These are phyloP conservation scores for Sequoia sempervirens DNA, from an alignment of 75 land plant genomes.

Conservation along the genomic window DNA sequence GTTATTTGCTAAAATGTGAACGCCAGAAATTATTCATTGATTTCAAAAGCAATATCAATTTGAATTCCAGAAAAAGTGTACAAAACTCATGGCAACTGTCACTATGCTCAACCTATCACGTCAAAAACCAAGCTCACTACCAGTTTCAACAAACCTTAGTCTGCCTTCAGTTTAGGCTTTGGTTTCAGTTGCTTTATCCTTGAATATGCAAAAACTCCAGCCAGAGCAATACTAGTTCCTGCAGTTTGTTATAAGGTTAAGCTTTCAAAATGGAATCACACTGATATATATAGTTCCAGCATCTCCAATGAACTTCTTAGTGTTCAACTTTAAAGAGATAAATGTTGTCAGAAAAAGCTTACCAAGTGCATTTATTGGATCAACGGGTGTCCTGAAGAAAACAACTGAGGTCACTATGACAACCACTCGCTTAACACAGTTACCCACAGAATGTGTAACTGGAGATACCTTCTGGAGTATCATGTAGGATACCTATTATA, in stretches of 20 bases:
- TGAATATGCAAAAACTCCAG: slow-evolving; percentile 90
- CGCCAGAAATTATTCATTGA: neutral
- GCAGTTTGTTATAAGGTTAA: slow-evolving; percentile 13
- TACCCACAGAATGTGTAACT: slow-evolving; percentile 92
- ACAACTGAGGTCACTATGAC: slow-evolving; percentile 89
- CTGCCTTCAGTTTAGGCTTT: slow-evolving; percentile 25
- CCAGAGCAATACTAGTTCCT: slow-evolving; percentile 85
- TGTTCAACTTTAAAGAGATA: neutral
- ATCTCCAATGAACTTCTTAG: neutral
- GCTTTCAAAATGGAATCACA: neutral
- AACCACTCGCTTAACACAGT: slow-evolving; percentile 91
- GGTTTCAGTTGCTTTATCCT: slow-evolving; percentile 66
- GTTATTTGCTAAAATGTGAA: neutral
- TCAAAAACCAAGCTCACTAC: neutral
- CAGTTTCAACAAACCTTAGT: neutral
- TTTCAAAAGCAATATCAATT: neutral
- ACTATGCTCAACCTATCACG: neutral
- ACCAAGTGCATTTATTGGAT: slow-evolving; percentile 74
- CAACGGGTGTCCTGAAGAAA: slow-evolving; percentile 81
- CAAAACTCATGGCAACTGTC: neutral
- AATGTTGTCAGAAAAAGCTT: neutral
- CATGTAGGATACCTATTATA: slow-evolving; percentile 79
- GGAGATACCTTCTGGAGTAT: slow-evolving; percentile 82
- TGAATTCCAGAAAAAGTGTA: neutral
- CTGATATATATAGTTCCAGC: neutral